Evolutionary conservation across 768 basidiomycete genomes (phyloP).

Genomic region (Suillus weaverae): DNA sequence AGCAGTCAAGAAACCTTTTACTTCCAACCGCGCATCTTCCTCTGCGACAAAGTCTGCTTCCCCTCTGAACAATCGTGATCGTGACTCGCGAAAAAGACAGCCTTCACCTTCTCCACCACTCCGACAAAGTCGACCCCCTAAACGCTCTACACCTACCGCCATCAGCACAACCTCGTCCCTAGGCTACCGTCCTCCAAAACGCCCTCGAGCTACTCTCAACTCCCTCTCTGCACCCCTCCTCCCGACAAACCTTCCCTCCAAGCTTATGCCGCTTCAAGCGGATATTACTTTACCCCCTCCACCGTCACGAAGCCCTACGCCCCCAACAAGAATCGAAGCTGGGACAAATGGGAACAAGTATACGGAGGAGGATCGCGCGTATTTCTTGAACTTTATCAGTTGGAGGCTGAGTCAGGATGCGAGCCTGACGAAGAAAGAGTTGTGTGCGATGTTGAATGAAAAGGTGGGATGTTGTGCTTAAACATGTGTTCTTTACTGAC

Average conservation of each 20-base stretch:
- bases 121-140: constrained; percentile 26
- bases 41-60: constrained; percentile 5
- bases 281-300: constrained; percentile 60
- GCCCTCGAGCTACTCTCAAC: constrained; percentile 50
- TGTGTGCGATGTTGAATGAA: constrained; percentile 54
- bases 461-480: constrained; percentile 38
- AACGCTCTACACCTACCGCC: constrained; percentile 21
- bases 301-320: constrained; percentile 69
- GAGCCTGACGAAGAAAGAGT: constrained; percentile 48
- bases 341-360: constrained; percentile 58
- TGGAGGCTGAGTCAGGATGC: constrained; percentile 62
- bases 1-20: constrained; percentile 32
- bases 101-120: constrained; percentile 24
- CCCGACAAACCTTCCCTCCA: constrained; percentile 35
- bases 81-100: constrained; percentile 39
- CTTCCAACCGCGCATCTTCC: constrained; percentile 4
- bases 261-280: constrained; percentile 60
- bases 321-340: constrained; percentile 51
- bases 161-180: constrained; percentile 21
- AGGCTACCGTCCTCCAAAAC: constrained; percentile 30
- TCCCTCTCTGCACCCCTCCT: constrained; percentile 50
- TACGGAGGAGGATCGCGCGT: constrained; percentile 64
- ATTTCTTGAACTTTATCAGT: constrained; percentile 63
- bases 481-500: constrained; percentile 3
- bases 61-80: constrained; percentile 15